Evolutionary conservation across 148 eudicot genomes (phyloP).

Genomic region (Rhododendron mucronatum): DNA sequence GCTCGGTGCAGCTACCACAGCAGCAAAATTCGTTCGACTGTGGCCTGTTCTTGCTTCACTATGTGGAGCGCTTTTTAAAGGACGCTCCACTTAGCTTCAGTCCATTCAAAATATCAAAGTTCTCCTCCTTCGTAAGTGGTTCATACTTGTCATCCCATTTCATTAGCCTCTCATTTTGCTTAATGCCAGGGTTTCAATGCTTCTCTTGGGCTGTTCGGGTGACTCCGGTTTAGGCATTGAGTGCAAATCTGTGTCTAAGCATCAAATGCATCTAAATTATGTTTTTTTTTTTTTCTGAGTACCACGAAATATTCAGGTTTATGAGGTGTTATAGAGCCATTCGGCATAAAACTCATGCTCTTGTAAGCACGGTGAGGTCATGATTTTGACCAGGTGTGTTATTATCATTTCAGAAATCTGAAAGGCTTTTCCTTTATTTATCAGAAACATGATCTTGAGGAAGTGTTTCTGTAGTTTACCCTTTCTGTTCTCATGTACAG

Average conservation of each 20-base stretch:
- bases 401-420: neutral
- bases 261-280: neutral
- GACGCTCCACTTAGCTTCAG: constrained; percentile 61
- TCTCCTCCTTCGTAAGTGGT: constrained; percentile 64
- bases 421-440: neutral
- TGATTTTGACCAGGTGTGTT: neutral
- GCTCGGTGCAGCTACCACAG: constrained; percentile 78
- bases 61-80: constrained; percentile 76
- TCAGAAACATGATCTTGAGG: neutral
- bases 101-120: constrained; percentile 55
- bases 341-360: neutral
- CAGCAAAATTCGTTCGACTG: constrained; percentile 85
- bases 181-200: neutral
- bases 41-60: constrained; percentile 95
- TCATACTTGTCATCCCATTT: neutral
- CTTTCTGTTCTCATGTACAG: neutral
- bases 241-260: neutral
- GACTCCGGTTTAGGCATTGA: neutral
- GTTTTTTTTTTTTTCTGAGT: neutral
- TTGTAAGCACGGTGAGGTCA: neutral
- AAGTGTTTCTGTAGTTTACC: neutral
- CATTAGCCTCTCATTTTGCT: constrained; percentile 1
- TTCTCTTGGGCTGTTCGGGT: neutral
- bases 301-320: neutral
- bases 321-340: neutral